Percentiles rank a stretch among this genome's conserved stretches.
Evolutionary conservation across 768 basidiomycete genomes (phyloP).

Genomic region (Pholiota molesta): DNA sequence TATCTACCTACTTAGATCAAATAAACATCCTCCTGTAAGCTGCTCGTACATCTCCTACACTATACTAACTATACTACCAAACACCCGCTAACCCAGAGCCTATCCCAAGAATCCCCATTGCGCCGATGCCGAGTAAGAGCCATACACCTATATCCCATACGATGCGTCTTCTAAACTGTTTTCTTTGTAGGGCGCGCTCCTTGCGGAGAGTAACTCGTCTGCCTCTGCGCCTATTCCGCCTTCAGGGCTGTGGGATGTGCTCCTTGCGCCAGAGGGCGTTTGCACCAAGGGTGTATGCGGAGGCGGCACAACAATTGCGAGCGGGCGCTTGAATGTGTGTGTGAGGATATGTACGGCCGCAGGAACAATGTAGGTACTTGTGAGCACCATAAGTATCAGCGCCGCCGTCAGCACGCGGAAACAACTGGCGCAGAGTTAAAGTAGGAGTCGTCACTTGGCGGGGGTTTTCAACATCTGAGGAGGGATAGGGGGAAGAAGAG

Average conservation of each 20-base stretch:
- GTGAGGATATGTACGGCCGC: constrained; percentile 79
- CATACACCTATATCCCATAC: constrained; percentile 87
- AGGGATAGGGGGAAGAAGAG: constrained; percentile 43
- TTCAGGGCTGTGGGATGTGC: background rate
- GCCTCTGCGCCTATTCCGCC: constrained; percentile 32
- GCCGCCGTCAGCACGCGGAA: constrained; percentile 42
- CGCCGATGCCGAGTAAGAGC: constrained; percentile 64
- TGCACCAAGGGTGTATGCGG: constrained; percentile 31
- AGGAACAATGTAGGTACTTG: constrained; percentile 67
- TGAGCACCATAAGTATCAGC: constrained; percentile 52
- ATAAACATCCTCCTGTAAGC: background rate
- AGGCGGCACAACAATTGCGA: constrained; percentile 76
- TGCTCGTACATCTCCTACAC: background rate
- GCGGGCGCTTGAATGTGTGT: constrained; percentile 83
- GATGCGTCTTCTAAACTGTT: constrained; percentile 70
- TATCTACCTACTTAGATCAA: background rate
- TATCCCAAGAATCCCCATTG: constrained; percentile 16
- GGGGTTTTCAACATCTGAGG: constrained; percentile 1
- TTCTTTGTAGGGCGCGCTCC: constrained; percentile 80
- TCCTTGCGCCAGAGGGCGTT: constrained; percentile 17
- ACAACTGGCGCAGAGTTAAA: constrained; percentile 18
- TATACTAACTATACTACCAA: background rate
- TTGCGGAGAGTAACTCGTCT: constrained; percentile 86
- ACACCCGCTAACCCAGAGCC: constrained; percentile 5
- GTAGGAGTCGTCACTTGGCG: constrained; percentile 12